These are phyloP conservation scores for Tolypocladium inflatum DNA, from an alignment of 2,329 filamentous ascomycete species.

Conservation along the genomic window DNA sequence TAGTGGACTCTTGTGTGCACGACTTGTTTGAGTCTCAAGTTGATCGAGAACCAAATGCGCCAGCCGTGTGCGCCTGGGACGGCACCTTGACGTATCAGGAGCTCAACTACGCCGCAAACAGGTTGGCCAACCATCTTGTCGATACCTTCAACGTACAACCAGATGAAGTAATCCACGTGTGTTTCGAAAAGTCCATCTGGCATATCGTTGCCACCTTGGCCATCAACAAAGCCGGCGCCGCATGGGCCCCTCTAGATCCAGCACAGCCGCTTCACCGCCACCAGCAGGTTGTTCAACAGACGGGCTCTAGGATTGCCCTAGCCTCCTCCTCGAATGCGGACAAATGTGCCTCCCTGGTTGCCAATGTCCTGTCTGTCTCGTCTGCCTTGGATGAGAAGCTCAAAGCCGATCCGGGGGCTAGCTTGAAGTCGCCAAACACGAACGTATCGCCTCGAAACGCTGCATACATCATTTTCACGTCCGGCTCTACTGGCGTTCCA, in stretches of 20 bases:
- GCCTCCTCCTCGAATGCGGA: neutral
- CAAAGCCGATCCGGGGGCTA: neutral
- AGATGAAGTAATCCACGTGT: slow-evolving; percentile 1
- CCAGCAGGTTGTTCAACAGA: slow-evolving; percentile 3
- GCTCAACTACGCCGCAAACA: slow-evolving; percentile 25
- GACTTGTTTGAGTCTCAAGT: slow-evolving; percentile 28
- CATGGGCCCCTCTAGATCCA: slow-evolving; percentile 5
- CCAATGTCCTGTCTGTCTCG: slow-evolving; percentile 1
- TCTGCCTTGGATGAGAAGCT: neutral
- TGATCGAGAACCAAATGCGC: neutral
- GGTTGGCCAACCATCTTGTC: slow-evolving; percentile 24
- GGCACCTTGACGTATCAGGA: slow-evolving; percentile 31
- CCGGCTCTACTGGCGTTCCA: too few relatives aligned
- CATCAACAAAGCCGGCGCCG: slow-evolving; percentile 6
- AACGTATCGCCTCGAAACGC: neutral
- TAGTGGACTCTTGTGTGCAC: slow-evolving; percentile 23
- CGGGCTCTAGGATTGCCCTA: neutral
- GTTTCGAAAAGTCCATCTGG: slow-evolving; percentile 7
- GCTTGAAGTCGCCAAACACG: neutral
- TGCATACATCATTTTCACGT: too few relatives aligned
- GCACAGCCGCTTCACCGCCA: neutral
- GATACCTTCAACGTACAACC: neutral
- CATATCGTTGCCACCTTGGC: slow-evolving; percentile 2
- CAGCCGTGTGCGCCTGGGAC: slow-evolving; percentile 34
- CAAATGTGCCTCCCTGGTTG: neutral